These are phyloP conservation scores for Phytophthora pisi DNA, from an alignment of 352 stramenopile species.

Conservation along the genomic window DNA sequence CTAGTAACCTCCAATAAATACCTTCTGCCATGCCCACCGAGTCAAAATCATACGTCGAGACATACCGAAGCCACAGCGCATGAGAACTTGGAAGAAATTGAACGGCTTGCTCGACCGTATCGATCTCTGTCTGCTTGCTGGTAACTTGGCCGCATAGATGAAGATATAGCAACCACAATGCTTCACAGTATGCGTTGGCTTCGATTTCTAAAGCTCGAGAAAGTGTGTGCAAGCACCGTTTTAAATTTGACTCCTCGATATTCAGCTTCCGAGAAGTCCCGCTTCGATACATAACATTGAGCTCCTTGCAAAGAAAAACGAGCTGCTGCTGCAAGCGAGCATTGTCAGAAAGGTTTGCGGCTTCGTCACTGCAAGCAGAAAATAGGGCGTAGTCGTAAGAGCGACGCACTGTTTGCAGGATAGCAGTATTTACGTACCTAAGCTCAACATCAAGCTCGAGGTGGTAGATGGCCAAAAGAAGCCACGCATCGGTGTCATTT, in stretches of 20 bases:
- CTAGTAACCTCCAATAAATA: conserved; percentile 44
- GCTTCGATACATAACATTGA: conserved; percentile 25
- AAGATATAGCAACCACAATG: conserved; percentile 51
- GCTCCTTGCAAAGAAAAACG: conserved; percentile 29
- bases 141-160: conserved; percentile 37
- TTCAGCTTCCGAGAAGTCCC: conserved; percentile 10
- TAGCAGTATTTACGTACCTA: conserved; percentile 31
- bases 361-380: conserved; percentile 37
- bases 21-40: conserved; percentile 36
- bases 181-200: conserved; percentile 51
- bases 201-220: conserved; percentile 53
- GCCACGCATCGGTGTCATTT: conserved; percentile 46
- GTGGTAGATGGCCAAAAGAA: conserved; percentile 56
- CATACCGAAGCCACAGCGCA: conserved; percentile 47
- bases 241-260: conserved; percentile 35
- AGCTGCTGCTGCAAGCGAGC: conserved; percentile 35
- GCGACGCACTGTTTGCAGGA: background rate
- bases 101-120: conserved; percentile 46
- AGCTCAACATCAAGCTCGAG: conserved; percentile 46
- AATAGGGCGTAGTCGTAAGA: conserved; percentile 4
- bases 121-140: conserved; percentile 37
- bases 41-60: conserved; percentile 47
- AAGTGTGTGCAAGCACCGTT: conserved; percentile 40
- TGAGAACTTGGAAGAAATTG: conserved; percentile 50
- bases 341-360: conserved; percentile 26